Conservation (phyloP, 2,329 filamentous ascomycete species). For the Beauveria sp. region DNA sequence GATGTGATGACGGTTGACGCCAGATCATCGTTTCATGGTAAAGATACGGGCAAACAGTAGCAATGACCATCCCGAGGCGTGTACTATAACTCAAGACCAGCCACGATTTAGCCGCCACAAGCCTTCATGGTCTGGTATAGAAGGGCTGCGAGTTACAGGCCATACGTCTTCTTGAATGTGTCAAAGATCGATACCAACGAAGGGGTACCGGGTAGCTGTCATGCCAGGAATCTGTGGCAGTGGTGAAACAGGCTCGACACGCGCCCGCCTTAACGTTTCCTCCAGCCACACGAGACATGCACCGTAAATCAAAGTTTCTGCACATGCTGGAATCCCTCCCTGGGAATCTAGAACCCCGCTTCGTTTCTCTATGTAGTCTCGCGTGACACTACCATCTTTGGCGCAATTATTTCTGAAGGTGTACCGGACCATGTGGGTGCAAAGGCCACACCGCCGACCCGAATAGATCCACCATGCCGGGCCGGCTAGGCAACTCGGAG, state of each 20-base stretch:
- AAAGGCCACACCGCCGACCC: neutral
- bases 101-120: no score
- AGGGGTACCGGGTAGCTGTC: neutral
- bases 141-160: neutral
- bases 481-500: neutral
- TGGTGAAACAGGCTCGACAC: slow-evolving; percentile 1
- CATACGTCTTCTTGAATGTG: neutral
- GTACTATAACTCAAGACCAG: no score
- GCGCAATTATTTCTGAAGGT: neutral
- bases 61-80: no score
- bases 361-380: neutral
- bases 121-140: neutral
- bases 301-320: neutral
- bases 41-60: no score
- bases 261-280: neutral
- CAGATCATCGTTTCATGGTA: no score
- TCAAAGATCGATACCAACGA: neutral
- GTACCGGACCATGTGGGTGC: neutral
- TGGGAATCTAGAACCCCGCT: neutral
- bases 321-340: neutral
- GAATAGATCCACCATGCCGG: neutral
- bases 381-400: neutral
- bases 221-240: neutral
- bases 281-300: neutral
- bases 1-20: no score